These are phyloP conservation scores for Neofusicoccum sp. DNA, from an alignment of 2,329 filamentous ascomycete genomes.

Conservation along the genomic window DNA sequence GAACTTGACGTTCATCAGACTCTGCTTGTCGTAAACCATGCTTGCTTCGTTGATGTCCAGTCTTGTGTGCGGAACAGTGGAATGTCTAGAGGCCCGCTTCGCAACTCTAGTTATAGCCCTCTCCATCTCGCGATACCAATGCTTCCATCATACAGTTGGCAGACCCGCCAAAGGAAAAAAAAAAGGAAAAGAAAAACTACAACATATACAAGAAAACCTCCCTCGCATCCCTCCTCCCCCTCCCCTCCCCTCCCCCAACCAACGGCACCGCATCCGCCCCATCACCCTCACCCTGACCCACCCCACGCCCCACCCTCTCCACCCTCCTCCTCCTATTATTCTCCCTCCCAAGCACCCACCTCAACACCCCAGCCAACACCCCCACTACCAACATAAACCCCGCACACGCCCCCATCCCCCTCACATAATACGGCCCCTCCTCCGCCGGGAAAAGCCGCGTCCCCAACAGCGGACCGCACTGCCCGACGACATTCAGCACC, in stretches of 20 bases:
- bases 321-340: constrained; percentile 26
- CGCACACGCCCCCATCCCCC: constrained; percentile 52
- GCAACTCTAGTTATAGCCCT: too few relatives aligned
- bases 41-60: too few relatives aligned
- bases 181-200: too few relatives aligned
- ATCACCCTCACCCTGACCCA: background rate
- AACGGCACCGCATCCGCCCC: constrained; percentile 5
- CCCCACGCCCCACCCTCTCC: background rate
- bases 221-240: background rate
- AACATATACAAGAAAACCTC: constrained; percentile 4
- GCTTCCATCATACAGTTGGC: too few relatives aligned
- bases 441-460: constrained; percentile 54
- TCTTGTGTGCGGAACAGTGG: too few relatives aligned
- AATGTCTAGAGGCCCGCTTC: too few relatives aligned
- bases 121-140: too few relatives aligned
- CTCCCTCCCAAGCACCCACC: constrained; percentile 38
- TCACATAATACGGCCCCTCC: constrained; percentile 50
- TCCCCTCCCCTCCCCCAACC: background rate
- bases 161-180: too few relatives aligned
- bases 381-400: constrained; percentile 50
- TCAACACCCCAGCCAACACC: constrained; percentile 42
- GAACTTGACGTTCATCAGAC: too few relatives aligned
- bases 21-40: too few relatives aligned
- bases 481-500: constrained; percentile 76
- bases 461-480: constrained; percentile 67